Conservation (phyloP, 345 rosid genomes). For the Chamaenerion angustifolium region DNA sequence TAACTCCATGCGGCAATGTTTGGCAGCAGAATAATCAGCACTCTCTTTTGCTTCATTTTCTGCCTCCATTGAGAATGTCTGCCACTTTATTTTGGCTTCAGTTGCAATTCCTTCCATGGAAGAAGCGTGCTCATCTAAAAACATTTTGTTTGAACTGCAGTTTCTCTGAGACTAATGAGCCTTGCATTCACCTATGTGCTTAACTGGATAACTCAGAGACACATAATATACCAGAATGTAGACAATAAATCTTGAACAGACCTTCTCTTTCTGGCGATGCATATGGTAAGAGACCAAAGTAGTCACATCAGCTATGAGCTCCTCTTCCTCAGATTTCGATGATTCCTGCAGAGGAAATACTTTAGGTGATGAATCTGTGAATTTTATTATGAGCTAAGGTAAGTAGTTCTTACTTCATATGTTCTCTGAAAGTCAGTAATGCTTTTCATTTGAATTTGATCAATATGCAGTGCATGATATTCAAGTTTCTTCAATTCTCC, state of each 20-base stretch:
- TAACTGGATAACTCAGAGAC: slow-evolving; percentile 13
- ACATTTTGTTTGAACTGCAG: slow-evolving; percentile 36
- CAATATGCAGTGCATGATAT: slow-evolving; percentile 39
- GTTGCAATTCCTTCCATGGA: too few species aligned
- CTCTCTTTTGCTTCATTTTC: slow-evolving; percentile 56
- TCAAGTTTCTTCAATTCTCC: slow-evolving; percentile 52
- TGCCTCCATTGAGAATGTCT: too few species aligned
- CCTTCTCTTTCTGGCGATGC: slow-evolving; percentile 74
- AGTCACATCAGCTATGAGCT: slow-evolving; percentile 76
- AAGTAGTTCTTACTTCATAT: slow-evolving; percentile 42
- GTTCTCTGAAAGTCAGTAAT: slow-evolving; percentile 70
- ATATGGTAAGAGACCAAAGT: slow-evolving; percentile 58
- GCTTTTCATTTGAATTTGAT: slow-evolving; percentile 61
- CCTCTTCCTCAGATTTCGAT: slow-evolving; percentile 67
- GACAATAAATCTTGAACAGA: not conserved
- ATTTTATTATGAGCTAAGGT: slow-evolving; percentile 2
- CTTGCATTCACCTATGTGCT: slow-evolving; percentile 72
- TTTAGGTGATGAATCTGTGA: not conserved
- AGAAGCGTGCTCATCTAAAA: too few species aligned
- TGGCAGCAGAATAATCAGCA: slow-evolving; percentile 66
- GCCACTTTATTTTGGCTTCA: too few species aligned
- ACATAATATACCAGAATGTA: slow-evolving; percentile 1
- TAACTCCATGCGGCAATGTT: slow-evolving; percentile 87
- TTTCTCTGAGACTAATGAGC: slow-evolving; percentile 48
- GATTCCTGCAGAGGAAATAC: slow-evolving; percentile 46